Conservation (phyloP, 768 basidiomycete species). For the Boletus pseudo-olivaceus region DNA sequence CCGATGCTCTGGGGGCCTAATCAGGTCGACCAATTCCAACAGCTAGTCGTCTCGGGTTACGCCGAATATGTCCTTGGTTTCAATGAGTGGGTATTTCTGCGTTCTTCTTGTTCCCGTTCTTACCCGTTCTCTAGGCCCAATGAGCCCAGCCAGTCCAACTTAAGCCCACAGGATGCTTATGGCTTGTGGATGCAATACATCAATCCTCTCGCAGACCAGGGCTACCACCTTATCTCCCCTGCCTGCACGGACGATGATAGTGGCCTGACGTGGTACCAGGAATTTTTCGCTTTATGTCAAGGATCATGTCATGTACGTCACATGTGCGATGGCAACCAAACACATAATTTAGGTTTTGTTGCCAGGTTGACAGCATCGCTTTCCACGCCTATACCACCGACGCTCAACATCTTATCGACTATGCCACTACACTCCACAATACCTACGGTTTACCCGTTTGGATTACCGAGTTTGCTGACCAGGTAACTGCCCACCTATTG, state of each 20-base stretch:
- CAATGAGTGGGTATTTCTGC: conserved; percentile 62
- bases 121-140: conserved; percentile 55
- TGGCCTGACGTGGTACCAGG: conserved; percentile 62
- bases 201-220: conserved; percentile 49
- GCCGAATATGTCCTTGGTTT: conserved; percentile 50
- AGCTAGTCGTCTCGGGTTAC: conserved; percentile 46
- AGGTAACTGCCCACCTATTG: conserved; percentile 35
- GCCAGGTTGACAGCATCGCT: conserved; percentile 53
- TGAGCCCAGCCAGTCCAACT: conserved; percentile 55
- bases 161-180: conserved; percentile 48
- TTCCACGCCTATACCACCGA: conserved; percentile 68
- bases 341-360: background rate
- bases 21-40: conserved; percentile 43
- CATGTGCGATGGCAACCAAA: background rate
- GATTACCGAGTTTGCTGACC: conserved; percentile 71
- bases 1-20: conserved; percentile 71
- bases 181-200: conserved; percentile 60
- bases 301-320: conserved; percentile 48
- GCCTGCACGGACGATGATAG: conserved; percentile 58
- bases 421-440: conserved; percentile 45
- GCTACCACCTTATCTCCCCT: conserved; percentile 61
- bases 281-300: conserved; percentile 49
- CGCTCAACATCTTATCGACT: conserved; percentile 45
- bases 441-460: conserved; percentile 42
- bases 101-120: background rate